Base-by-base conservation (phyloP, 768 basidiomycete species). In the Naganishia antarctica region DNA sequence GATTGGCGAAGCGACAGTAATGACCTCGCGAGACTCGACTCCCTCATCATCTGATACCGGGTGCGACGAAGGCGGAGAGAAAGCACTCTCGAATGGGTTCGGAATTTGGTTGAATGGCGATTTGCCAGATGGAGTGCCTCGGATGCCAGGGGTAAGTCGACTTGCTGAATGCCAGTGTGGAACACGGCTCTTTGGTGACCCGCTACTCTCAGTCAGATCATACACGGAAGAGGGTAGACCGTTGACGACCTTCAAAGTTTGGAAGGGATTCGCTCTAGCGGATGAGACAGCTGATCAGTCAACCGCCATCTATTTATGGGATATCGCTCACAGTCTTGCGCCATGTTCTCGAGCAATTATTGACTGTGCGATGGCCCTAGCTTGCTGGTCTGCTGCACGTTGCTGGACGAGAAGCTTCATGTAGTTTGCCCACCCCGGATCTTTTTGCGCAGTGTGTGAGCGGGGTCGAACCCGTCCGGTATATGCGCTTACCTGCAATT, bases 161-260 rank as follows among this genome's bases (percentile, higher is more conserved):
- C 49, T n/a, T 4, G 49, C 7, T 23, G 49, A 26, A 4, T 12
- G 6, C 26, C 12, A 32, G 26, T 13, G 49, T 21, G 11, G 43
- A 44, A 15, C 18, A 12, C 18, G 34, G 34, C 34, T 37, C 15
- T 15, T 12, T 44, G 43, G 53, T 21, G 53, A 37, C 12, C 37
- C 53, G 31, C 53, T 57, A 1, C 29, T 32, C 49, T 47, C 61
- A 21, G 71, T 70, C 3, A 69, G 64, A 3, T 75, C 74, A 63
- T 77, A 77, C 23, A 73, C 72, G n/a, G 75, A 76, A 2, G 78
- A 78, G 0, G 78, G 76, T 4, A 76, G 51, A 16, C 78, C 78
- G 47, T 78, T 78, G 47, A 77, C 70, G 7, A 78, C 73, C 32
- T 71, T 74, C 8, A 78, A 68, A 6, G 66, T 67, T 3, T 58